Base-by-base conservation (phyloP, 1,284 basidiomycete genomes). In the Singerocomus rubriflavus region DNA sequence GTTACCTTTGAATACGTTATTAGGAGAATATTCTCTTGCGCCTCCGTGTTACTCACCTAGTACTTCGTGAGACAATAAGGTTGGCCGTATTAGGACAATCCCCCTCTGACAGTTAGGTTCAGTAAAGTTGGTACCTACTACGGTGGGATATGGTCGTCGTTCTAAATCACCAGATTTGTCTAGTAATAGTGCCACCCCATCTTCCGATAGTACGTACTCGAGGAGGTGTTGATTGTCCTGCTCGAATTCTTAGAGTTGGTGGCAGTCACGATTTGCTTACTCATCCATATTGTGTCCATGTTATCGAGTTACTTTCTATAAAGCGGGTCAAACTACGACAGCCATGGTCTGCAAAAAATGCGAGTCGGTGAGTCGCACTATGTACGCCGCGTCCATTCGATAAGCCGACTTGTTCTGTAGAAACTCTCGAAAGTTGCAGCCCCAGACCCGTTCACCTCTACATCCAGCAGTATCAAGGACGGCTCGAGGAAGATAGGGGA, bases 371-470 rank as follows among this genome's bases (percentile, higher is more conserved):
- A 48, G 75, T 42, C 3, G 26, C 62, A 6, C 13, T 60, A 6
- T 10, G 8, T 7, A 5, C 27, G 3, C 61, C 55, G 48, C 27
- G 50, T 48, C 31, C 48, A 44, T 40, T 40, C 4, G 30, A 37
- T 48, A 37, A 39, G 35, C 53, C 52, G 31, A 57, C 44, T 14
- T 46, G 50, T 49, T 52, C 44, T 33, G 38, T 71, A 88, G 85
- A 89, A 89, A 86, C 79, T 87, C 50, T 88, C 86, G 52, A 88
- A 86, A 66, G 74, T 91, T 44, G 88, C 88, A 48, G 88, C 88
- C 4, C 88, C 88, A 47, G 88, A 91, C 70, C 88, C 88, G 30
- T 91, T 89, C 71, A 79, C 77, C 36, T 77, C 85, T 12, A 85
- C 84, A 43, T 84, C 85, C 3, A 70, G 72, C 51, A 80, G 81